Evolutionary conservation across 2,329 filamentous ascomycete species (phyloP), one percentile per base, ranked within the genome.

Genomic region (Cladosporium colombiae): DNA sequence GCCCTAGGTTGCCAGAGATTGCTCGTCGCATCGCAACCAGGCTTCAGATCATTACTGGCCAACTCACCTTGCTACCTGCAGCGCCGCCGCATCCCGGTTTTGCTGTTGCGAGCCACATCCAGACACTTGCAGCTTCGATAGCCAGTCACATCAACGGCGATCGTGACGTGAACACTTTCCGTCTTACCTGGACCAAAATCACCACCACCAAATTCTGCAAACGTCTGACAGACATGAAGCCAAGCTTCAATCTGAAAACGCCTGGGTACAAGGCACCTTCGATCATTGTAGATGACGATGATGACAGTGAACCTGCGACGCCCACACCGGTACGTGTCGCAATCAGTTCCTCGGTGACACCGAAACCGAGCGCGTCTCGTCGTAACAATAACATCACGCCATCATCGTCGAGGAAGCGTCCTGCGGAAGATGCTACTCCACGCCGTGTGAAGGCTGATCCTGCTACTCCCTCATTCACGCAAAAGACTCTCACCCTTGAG

Each of bases 51-150:
- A 86, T 93, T 2, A 80, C 86, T 1, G 70, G 73, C 0, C 79
- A 89, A 65, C 81, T 96, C 0, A 69, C 74, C 0, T 78, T 77
- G 0, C 82, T 93, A 0, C 89, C 91, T 44, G 84, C 91, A 0
- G 89, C 90, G 0, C 77, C 77, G 0, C 77, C 81, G 0, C 91
- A 92, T 52, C 85, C 92, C 0, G 84, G 88, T n/a, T 80, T 88
- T 0, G 86, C 88, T 11, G 83, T 96, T 0, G 83, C 84, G 23
- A 83, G 84, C 1, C 85, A 86, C 13, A 74, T 94, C 0, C 80
- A 81, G 14, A 79, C 79, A 0, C 88, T 94, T 67, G 83, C 85
- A 0, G 78, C 81, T 0, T 73, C 80, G 0, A 81, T 92, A 0
- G 80, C 83, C 5, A 78, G 80, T 0, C 80, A 87, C 0, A 77